Evolutionary conservation across 140 eudicot species (phyloP), one percentile per base, ranked within the genome.

Genomic region (Bidens hawaiensis): DNA sequence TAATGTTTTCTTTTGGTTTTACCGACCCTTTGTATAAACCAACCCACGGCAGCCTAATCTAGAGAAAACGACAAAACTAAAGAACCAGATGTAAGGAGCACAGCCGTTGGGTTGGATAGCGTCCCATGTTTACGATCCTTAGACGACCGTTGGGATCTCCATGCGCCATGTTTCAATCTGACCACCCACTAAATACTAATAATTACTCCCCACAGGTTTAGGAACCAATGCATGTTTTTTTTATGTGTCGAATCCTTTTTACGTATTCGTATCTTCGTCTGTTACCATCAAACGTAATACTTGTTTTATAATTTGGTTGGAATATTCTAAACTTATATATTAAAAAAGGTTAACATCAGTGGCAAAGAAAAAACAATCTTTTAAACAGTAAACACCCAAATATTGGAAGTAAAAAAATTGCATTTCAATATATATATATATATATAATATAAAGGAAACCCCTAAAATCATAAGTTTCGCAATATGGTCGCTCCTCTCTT

Each of bases 101-200:
- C 38, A 62, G 33, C 54, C 30, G 19, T 12, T 14, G 34, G 0
- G 0, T 38, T 60, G 28, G 19, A 10, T 38, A 14, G 51, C 63
- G 63, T 25, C 63, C 45, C 63, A 56, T 56, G 63, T 43, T 56
- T 36, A 21, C 27, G 13, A 60, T 31, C 38, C 42, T 43, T 62
- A 31, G 68, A 49, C 55, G 68, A 49, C 68, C 33, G 42, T 62
- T 62, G 55, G 56, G 55, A 42, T 23, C 56, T 42, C 68, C 68
- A 62, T 62, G 55, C 68, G 68, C 42, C 68, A 62, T 27, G 42
- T 62, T 27, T 42, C 55, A 34, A 36, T 36, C 30, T 14, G 16
- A 19, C 23, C 15, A 60, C 21, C n/a, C n/a, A n/a, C n/a, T n/a
- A n/a, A n/a, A n/a, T n/a, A n/a, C n/a, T n/a, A n/a, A 6, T 38